Percentiles rank a stretch among this genome's conserved stretches.
Conservation (phyloP, 768 basidiomycete species). For the Candolleomyces eurysporus region DNA sequence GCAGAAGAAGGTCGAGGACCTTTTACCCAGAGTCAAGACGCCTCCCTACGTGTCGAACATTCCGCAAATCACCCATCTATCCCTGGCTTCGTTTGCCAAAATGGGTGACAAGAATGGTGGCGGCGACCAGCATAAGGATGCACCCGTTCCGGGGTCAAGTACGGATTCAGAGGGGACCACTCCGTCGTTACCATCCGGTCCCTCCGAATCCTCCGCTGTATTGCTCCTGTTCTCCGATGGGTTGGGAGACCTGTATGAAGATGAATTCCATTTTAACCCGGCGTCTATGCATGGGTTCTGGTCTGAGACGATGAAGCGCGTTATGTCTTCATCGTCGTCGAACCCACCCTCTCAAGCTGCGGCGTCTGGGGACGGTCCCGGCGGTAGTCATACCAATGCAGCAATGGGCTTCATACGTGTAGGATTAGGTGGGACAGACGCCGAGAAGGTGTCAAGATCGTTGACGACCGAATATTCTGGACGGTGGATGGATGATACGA, state of each 20-base stretch:
- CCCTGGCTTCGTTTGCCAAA: constrained; percentile 17
- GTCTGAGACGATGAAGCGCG: constrained; percentile 30
- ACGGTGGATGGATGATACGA: constrained; percentile 62
- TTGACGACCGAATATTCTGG: constrained; percentile 47
- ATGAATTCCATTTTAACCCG: constrained; percentile 24
- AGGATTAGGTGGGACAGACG: constrained; percentile 42
- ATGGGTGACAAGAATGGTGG: constrained; percentile 17
- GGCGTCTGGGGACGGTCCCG: constrained; percentile 8
- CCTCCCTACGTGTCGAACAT: constrained; percentile 52
- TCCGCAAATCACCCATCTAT: constrained; percentile 42
- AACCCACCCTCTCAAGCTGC: not conserved
- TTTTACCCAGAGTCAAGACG: constrained; percentile 44
- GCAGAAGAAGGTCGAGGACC: constrained; percentile 34
- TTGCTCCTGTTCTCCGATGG: constrained; percentile 56
- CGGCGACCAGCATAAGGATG: too few species aligned
- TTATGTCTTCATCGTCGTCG: not conserved
- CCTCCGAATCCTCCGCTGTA: not conserved
- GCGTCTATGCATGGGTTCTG: constrained; percentile 30
- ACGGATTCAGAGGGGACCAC: not conserved
- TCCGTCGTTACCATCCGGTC: constrained; percentile 12
- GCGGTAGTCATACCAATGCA: constrained; percentile 18
- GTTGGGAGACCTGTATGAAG: constrained; percentile 43
- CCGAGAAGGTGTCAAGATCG: constrained; percentile 39
- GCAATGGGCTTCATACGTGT: constrained; percentile 44
- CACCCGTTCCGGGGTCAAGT: too few species aligned